phyloP scores from a whole-genome alignment of 768 basidiomycete species.

The Clitopilus hobsonii region DNA sequence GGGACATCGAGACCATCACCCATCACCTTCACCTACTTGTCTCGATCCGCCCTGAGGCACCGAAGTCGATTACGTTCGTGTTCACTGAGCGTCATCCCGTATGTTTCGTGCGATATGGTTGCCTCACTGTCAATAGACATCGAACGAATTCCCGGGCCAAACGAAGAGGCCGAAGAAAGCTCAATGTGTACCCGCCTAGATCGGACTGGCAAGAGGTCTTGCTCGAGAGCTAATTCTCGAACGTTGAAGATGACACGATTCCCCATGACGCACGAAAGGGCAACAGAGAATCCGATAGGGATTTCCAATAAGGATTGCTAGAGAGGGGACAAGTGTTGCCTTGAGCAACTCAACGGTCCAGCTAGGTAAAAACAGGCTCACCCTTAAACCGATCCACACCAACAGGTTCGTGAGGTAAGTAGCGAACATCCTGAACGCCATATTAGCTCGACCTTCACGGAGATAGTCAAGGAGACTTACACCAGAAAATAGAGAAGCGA shows the following conservation, averaged over 20 bases:
- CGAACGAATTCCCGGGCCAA: no score
- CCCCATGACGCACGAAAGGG: conserved; percentile 54
- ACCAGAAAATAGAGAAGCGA: conserved; percentile 53
- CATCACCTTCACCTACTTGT: no score
- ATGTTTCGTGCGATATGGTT: neutral
- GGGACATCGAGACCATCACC: no score
- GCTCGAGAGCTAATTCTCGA: conserved; percentile 32
- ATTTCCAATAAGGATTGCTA: conserved; percentile 42
- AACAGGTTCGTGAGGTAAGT: conserved; percentile 50
- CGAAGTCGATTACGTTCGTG: conserved; percentile 30
- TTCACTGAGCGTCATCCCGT: conserved; percentile 22
- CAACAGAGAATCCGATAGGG: conserved; percentile 53
- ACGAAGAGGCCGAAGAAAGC: no score
- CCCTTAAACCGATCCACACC: conserved; percentile 32
- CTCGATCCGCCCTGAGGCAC: conserved; percentile 21
- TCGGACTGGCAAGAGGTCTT: conserved; percentile 6
- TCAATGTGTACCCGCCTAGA: neutral
- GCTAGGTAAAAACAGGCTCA: conserved; percentile 14
- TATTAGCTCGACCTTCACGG: neutral
- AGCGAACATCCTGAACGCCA: conserved; percentile 39
- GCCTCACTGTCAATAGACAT: conserved; percentile 1
- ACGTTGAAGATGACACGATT: conserved; percentile 55
- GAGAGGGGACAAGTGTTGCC: no score
- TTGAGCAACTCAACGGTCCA: no score
- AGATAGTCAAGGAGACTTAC: conserved; percentile 26